Base-by-base conservation (phyloP, 2,329 filamentous ascomycete species). In the Aphanoascus verrucosus region DNA sequence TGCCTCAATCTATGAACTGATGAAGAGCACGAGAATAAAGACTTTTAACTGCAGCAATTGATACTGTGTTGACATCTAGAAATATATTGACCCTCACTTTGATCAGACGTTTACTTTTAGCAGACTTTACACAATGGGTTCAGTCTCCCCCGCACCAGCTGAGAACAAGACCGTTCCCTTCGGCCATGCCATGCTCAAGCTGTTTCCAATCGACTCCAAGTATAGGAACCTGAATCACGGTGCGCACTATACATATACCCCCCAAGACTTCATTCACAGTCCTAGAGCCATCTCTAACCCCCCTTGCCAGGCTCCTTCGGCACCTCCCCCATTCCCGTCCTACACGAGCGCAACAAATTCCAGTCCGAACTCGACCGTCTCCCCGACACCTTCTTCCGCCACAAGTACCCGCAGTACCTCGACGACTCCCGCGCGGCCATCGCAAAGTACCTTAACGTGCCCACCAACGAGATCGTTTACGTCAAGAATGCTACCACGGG, bases 181-280 rank as follows among this genome's bases (percentile, higher is more conserved):
- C 61, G 80, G 80, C 12, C 73, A 70, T 53, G 67, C 72, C 34
- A 69, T 85, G 61, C 74, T 76, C 54, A 77, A 82, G 57, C 76
- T 86, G 37, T 93, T 91, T 65, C 69, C 81, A n/a, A 80, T 90
- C 55, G 79, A 82, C 46, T 74, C 79, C 0, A 73, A 74, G n/a
- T 88, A 81, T 66, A 76, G 74, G 49, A 89, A 88, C 63, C 71
- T 94, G 51, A 94, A 94, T 66, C 85, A 94, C 64, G 87, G 86
- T 86, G 70, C 59, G 65, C 56, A 15, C 32, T 11, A 7, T 9
- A 31, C n/a, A 12, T 38, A n/a, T 7, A 35, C 20, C 5, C 9
- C 14, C 9, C 8, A 32, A 9, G n/a, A 37, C 44, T 31, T n/a
- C n/a, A n/a, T n/a, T n/a, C n/a, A n/a, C n/a, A n/a, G n/a, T n/a